A percentile compares a stretch with the other conserved stretches of the same genome.
These are phyloP conservation scores for Monosporozyma aerobia DNA, from an alignment of 805 yeast species.

Conservation along the genomic window DNA sequence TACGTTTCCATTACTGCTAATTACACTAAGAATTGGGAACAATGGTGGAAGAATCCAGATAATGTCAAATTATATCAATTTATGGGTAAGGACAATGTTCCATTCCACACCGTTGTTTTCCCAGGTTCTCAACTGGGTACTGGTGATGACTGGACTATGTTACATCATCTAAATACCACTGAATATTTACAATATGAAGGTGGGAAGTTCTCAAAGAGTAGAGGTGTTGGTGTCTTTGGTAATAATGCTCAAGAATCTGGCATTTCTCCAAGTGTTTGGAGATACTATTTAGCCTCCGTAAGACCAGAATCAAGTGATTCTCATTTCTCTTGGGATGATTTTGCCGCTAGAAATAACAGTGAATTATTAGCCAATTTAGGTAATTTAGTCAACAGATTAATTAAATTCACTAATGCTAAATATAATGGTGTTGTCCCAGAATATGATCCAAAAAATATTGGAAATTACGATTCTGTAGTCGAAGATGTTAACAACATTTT, in stretches of 20 bases:
- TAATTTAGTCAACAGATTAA: conserved; percentile 88
- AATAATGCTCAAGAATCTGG: conserved; percentile 94
- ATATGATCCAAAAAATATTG: conserved; percentile 41
- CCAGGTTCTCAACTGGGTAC: conserved; percentile 92
- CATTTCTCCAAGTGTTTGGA: conserved; percentile 87
- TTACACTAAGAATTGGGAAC: conserved; percentile 69
- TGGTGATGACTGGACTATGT: conserved; percentile 76
- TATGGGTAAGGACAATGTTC: conserved; percentile 99
- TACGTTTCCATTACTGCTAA: conserved; percentile 93
- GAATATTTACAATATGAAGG: conserved; percentile 97
- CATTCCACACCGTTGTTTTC: conserved; percentile 97
- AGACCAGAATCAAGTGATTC: conserved; percentile 96
- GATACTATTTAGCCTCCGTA: conserved; percentile 85
- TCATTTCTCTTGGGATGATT: conserved; percentile 95
- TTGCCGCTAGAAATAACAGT: conserved; percentile 85
- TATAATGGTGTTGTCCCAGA: conserved; percentile 84
- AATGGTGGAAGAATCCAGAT: conserved; percentile 96
- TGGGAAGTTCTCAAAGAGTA: conserved; percentile 96
- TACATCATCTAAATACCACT: conserved; percentile 86
- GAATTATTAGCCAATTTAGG: conserved; percentile 94
- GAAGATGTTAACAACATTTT: conserved; percentile 57
- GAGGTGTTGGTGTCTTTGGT: conserved; percentile 97
- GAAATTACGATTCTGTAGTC: conserved; percentile 38
- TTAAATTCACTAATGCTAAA: conserved; percentile 82
- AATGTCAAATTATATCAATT: conserved; percentile 85